Evolutionary conservation across 139 green algal species (phyloP).

Genomic region (Eudorina sp.): DNA sequence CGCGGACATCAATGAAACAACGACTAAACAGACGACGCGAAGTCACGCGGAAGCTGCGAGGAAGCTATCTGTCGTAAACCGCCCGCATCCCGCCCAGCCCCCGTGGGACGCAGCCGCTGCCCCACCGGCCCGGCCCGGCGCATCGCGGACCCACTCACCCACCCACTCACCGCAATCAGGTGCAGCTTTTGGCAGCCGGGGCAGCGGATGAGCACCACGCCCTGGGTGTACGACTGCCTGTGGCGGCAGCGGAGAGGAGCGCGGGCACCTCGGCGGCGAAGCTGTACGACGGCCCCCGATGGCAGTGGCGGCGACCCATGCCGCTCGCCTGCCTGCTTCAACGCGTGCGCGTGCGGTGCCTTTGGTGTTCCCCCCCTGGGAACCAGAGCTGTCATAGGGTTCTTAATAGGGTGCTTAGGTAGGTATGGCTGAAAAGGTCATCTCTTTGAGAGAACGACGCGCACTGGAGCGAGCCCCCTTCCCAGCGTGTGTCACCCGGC

Average conservation of each 20-base stretch:
- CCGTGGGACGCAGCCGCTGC: no score
- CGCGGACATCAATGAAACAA: no score
- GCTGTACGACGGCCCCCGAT: background rate
- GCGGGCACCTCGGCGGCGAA: background rate
- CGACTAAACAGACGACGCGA: no score
- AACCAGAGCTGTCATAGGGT: no score
- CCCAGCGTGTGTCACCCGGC: no score
- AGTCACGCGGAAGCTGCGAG: no score
- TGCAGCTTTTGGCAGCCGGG: slow-evolving; percentile 63
- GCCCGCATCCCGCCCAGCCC: no score
- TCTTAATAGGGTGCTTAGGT: no score
- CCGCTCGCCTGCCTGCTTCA: background rate
- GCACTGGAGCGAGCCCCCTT: no score
- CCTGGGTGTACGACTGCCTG: slow-evolving; percentile 35
- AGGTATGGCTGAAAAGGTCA: no score
- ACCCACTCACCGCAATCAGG: slow-evolving; percentile 46
- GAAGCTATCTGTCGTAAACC: no score
- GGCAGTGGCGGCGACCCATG: background rate
- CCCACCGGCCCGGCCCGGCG: background rate
- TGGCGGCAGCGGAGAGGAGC: background rate
- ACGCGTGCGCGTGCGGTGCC: background rate
- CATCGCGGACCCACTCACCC: background rate
- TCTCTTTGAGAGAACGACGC: no score
- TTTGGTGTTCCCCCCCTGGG: background rate
- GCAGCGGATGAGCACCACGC: slow-evolving; percentile 56